phyloP scores from a whole-genome alignment of 2,329 filamentous ascomycete genomes.

The Incumbomyces delicatus region DNA sequence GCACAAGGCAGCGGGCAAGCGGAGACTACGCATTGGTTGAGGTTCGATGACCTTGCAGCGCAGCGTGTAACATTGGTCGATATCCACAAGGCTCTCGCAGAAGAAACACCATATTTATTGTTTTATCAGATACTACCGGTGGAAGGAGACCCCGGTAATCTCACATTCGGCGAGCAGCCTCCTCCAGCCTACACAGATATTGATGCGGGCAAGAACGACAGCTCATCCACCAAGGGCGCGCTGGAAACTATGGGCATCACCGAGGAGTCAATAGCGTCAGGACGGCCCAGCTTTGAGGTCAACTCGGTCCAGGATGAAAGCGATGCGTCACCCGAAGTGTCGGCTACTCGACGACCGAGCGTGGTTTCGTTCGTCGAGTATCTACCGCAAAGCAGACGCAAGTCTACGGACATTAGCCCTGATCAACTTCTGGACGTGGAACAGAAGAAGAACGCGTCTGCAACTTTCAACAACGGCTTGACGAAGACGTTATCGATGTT shows the following conservation, averaged over 20 bases:
- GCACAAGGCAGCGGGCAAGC: constrained; percentile 36
- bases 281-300: constrained; percentile 31
- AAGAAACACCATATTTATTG: constrained; percentile 87
- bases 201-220: constrained; percentile 10
- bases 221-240: constrained; percentile 10
- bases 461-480: constrained; percentile 4
- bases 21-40: constrained; percentile 70
- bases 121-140: constrained; percentile 94
- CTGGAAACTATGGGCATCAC: constrained; percentile 14
- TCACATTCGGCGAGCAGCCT: constrained; percentile 25
- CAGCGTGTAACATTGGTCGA: constrained; percentile 66
- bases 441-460: constrained; percentile 2
- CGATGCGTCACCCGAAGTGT: constrained; percentile 10
- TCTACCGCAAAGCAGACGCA: background rate
- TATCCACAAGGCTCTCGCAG: constrained; percentile 64
- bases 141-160: constrained; percentile 49
- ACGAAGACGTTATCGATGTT: constrained; percentile 3
- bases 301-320: constrained; percentile 23
- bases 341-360: constrained; percentile 21
- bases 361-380: constrained; percentile 24
- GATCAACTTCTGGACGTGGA: constrained; percentile 5
- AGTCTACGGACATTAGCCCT: background rate
- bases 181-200: constrained; percentile 9
- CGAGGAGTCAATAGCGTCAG: constrained; percentile 16
- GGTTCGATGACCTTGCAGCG: constrained; percentile 76